These are phyloP conservation scores for Leishmania martiniquensis DNA, from an alignment of 208 protist genomes.

Conservation along the genomic window DNA sequence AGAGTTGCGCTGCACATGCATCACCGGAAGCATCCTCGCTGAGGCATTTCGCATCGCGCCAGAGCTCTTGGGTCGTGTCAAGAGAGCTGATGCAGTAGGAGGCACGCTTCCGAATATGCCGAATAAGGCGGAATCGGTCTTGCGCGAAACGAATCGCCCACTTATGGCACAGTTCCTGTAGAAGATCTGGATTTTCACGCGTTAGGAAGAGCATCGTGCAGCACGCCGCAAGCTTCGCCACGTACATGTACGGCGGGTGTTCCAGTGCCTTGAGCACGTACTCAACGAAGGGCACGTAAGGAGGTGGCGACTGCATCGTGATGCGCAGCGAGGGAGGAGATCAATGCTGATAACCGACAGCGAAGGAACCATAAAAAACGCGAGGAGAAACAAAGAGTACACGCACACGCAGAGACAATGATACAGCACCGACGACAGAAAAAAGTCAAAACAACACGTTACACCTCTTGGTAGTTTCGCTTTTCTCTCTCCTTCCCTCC, in stretches of 20 bases:
- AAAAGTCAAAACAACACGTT: too few relatives aligned
- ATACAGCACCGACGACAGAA: too few relatives aligned
- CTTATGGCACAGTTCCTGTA: slow-evolving; percentile 64
- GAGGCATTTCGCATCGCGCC: neutral
- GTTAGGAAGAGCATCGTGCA: slow-evolving; percentile 84
- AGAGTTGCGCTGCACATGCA: neutral
- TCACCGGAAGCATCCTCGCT: slow-evolving; percentile 9
- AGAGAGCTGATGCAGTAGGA: slow-evolving; percentile 30
- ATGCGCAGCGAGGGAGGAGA: neutral
- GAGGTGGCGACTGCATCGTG: slow-evolving; percentile 49
- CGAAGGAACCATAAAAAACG: neutral
- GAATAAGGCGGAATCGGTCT: slow-evolving; percentile 57
- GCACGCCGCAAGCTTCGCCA: slow-evolving; percentile 78
- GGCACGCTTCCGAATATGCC: slow-evolving; percentile 39
- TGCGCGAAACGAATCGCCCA: slow-evolving; percentile 76
- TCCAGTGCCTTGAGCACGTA: slow-evolving; percentile 81
- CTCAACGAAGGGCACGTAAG: slow-evolving; percentile 78
- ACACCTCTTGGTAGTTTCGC: too few relatives aligned
- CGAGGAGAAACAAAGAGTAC: neutral
- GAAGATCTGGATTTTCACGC: slow-evolving; percentile 69
- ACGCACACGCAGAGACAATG: neutral
- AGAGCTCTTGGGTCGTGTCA: neutral
- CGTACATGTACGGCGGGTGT: slow-evolving; percentile 85
- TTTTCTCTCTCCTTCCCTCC: too few relatives aligned
- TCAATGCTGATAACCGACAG: too few relatives aligned